Base-by-base conservation (phyloP, 192 early-diverging fungal species). In the Martensiomyces pterosporus region DNA sequence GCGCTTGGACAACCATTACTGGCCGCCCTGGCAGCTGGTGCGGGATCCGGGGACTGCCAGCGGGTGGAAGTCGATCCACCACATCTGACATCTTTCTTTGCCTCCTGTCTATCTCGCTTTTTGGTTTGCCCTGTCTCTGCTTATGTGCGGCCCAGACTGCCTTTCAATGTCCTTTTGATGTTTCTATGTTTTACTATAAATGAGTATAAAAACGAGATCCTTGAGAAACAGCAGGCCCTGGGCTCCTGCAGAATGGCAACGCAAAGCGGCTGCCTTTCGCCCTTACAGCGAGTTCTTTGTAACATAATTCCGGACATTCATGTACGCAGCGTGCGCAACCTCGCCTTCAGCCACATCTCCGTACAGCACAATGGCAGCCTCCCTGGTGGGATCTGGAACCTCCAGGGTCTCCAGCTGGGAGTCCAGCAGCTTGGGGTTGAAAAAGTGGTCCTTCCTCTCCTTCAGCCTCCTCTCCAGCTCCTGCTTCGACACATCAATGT, bases 1-100 rank as follows among this genome's bases (percentile, higher is more conserved):
- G 55, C 83, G 86, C 27, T 35, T 89, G 19, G 86, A 86, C 74
- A 66, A 80, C 22, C 84, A 86, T 58, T 89, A 86, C 62, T 89
- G 86, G 86, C 78, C 79, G 6, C 75, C 85, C 0, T 85, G 83
- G 73, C 77, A 85, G 53, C 64, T 89, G 32, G 39, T 82, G 21
- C 68, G 60, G n/a, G 79, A 82, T 36, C 53, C 74, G 1, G 27
- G 38, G 13, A 41, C 69, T 13, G 44, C 60, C 8, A 59, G 70
- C 47, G 80, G 80, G 15, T 84, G 82, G 82, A 47, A 22, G 10
- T 59, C 57, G 1, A 44, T 64, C 16, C 52, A 27, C 4, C 56
- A 59, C 34, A 13, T 57, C 4, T 57, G 43, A 24, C 10, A 4
- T 17, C 26, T 13, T 25, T 24, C 24, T 25, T 19, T 44, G 13